phyloP scores from a whole-genome alignment of 768 basidiomycete genomes.

The Mycena sanguinolenta region DNA sequence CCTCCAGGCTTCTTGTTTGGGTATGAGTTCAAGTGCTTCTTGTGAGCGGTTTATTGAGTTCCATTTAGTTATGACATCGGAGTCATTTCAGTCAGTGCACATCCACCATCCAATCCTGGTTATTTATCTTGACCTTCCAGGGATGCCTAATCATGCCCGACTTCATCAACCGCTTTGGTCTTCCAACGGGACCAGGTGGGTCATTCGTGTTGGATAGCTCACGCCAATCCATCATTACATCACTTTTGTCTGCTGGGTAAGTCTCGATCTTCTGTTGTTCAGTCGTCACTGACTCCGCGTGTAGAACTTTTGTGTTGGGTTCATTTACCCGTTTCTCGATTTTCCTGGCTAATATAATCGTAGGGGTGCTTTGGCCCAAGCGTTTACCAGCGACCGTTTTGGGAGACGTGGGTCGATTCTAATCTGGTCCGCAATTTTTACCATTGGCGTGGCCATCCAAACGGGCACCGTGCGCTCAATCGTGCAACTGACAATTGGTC shows the following conservation, averaged over 20 bases:
- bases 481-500: slow-evolving; percentile 78
- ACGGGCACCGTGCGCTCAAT: slow-evolving; percentile 73
- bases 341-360: slow-evolving; percentile 1
- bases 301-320: slow-evolving; percentile 66
- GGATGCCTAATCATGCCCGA: slow-evolving; percentile 87
- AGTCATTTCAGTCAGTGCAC: slow-evolving; percentile 72
- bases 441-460: slow-evolving; percentile 76
- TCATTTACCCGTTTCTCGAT: not conserved
- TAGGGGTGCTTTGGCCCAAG: slow-evolving; percentile 76
- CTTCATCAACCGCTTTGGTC: slow-evolving; percentile 78
- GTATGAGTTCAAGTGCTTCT: slow-evolving; percentile 40
- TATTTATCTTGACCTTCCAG: slow-evolving; percentile 44
- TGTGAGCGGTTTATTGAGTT: not conserved
- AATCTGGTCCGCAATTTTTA: slow-evolving; percentile 83
- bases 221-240: slow-evolving; percentile 83
- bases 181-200: slow-evolving; percentile 57
- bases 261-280: slow-evolving; percentile 34
- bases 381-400: slow-evolving; percentile 80
- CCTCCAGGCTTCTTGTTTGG: slow-evolving; percentile 73
- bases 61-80: slow-evolving; percentile 68
- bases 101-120: not conserved
- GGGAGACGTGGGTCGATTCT: slow-evolving; percentile 82
- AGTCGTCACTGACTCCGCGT: not conserved
- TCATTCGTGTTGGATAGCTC: slow-evolving; percentile 66
- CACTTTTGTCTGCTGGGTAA: slow-evolving; percentile 81